phyloP scores from a whole-genome alignment of 306 rosid genomes.

The Quercus robur region DNA sequence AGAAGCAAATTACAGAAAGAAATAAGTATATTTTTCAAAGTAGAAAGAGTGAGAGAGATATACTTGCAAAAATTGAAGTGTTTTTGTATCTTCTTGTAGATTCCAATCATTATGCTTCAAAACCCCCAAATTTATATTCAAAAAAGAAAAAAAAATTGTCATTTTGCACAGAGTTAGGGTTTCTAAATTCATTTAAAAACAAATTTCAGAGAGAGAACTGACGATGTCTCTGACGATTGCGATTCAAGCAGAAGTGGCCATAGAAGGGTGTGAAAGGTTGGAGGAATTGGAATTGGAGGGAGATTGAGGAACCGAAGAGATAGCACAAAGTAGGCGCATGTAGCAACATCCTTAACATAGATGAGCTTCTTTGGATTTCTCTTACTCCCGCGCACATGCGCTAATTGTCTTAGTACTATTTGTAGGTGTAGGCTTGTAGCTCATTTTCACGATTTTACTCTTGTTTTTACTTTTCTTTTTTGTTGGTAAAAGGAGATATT shows the following conservation, averaged over 20 bases:
- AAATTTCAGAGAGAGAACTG: slow-evolving; percentile 13
- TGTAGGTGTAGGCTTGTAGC: too few relatives aligned
- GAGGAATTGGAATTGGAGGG: slow-evolving; percentile 1
- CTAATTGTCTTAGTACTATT: background rate
- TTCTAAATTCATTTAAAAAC: background rate
- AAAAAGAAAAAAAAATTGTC: background rate
- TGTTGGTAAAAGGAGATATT: too few relatives aligned
- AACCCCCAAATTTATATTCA: background rate
- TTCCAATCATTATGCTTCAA: slow-evolving; percentile 77
- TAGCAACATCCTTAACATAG: slow-evolving; percentile 41
- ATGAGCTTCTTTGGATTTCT: background rate
- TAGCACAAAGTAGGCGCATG: slow-evolving; percentile 39
- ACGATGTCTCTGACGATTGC: slow-evolving; percentile 84
- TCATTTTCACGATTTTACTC: too few relatives aligned
- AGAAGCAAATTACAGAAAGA: background rate
- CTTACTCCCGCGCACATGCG: background rate
- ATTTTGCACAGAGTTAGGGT: background rate
- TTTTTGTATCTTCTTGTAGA: slow-evolving; percentile 66
- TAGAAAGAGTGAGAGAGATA: slow-evolving; percentile 3
- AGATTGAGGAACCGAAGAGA: slow-evolving; percentile 1
- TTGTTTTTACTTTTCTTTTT: too few relatives aligned
- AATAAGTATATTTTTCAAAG: background rate
- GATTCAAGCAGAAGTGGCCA: slow-evolving; percentile 65
- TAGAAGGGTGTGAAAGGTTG: slow-evolving; percentile 34
- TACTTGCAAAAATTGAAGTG: slow-evolving; percentile 67